Percentiles rank a stretch among this genome's conserved stretches.
Evolutionary conservation across 2,329 filamentous ascomycete genomes (phyloP).

Genomic region (Neoscytalidium dimidiatum): DNA sequence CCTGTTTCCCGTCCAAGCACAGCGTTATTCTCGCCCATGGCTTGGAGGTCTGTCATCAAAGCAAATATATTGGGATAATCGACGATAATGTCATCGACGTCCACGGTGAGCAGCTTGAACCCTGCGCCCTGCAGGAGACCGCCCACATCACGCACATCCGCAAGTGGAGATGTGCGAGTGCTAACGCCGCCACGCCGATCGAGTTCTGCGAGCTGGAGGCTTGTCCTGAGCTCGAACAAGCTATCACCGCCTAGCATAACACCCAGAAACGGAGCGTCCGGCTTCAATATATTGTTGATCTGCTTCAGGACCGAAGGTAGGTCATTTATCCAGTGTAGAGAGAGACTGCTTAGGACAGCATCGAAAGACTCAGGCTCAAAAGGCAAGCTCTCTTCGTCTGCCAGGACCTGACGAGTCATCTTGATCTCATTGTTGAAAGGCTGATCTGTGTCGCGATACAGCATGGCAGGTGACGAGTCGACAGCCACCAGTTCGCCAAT

Average conservation of each 20-base stretch:
- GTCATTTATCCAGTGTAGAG: conserved; percentile 97
- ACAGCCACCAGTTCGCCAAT: conserved; percentile 76
- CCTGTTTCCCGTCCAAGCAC: conserved; percentile 83
- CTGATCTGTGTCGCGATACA: conserved; percentile 76
- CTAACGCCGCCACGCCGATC: conserved; percentile 90
- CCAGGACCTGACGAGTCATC: conserved; percentile 74
- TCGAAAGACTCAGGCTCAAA: conserved; percentile 80
- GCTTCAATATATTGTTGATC: conserved; percentile 84
- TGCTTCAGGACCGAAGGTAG: conserved; percentile 81
- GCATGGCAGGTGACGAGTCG: conserved; percentile 75
- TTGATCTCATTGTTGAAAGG: conserved; percentile 74
- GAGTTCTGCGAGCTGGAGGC: conserved; percentile 86
- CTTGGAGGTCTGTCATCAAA: conserved; percentile 90
- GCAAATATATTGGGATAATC: conserved; percentile 90
- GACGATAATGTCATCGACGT: conserved; percentile 95
- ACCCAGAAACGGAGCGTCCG: conserved; percentile 87
- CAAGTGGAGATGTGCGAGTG: conserved; percentile 86
- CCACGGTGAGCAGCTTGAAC: conserved; percentile 94
- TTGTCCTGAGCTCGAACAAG: conserved; percentile 89
- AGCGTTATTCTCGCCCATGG: conserved; percentile 95
- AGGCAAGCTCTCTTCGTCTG: conserved; percentile 72
- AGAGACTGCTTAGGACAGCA: conserved; percentile 83
- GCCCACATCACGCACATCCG: conserved; percentile 88
- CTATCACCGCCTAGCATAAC: conserved; percentile 97
- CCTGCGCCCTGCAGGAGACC: conserved; percentile 82